Percentiles rank a stretch among this genome's conserved stretches.
Evolutionary conservation across 2,329 filamentous ascomycete species (phyloP).

Genomic region (Cladosporium oxysporum): DNA sequence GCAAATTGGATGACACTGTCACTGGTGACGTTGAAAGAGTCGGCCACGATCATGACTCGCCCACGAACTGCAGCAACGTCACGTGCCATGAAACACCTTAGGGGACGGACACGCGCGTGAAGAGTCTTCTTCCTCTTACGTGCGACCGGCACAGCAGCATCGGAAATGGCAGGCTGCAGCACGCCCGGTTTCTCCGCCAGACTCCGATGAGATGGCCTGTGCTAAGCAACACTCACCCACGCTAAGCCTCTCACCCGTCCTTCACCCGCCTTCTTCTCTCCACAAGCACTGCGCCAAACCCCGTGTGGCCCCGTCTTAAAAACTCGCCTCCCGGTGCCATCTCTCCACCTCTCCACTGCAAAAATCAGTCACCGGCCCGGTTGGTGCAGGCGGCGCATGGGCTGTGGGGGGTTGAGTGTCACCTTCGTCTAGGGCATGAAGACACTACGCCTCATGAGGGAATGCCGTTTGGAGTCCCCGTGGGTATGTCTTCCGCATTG

Average conservation of each 20-base stretch:
- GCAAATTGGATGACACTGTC: neutral
- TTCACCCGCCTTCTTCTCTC: slow-evolving; percentile 15
- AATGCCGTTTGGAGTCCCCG: slow-evolving; percentile 14
- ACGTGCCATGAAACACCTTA: neutral
- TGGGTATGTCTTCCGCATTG: neutral
- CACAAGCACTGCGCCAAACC: slow-evolving; percentile 16
- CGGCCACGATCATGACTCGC: neutral
- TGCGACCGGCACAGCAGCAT: neutral
- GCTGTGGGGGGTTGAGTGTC: slow-evolving; percentile 8
- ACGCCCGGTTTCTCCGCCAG: neutral
- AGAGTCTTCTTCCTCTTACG: neutral
- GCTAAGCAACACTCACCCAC: slow-evolving; percentile 10
- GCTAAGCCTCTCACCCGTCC: slow-evolving; percentile 16
- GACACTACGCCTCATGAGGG: slow-evolving; percentile 3
- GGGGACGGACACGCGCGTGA: neutral
- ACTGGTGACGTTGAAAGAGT: neutral
- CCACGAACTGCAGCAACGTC: neutral
- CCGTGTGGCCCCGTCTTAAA: slow-evolving; percentile 19
- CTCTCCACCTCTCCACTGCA: slow-evolving; percentile 12
- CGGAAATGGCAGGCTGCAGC: neutral
- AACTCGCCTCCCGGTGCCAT: neutral
- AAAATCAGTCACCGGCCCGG: slow-evolving; percentile 12
- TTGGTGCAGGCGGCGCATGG: neutral
- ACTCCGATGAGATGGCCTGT: neutral
- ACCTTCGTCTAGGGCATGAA: neutral